These are phyloP conservation scores for Trypanosoma boissoni DNA, from an alignment of 208 protist genomes.

Conservation along the genomic window DNA sequence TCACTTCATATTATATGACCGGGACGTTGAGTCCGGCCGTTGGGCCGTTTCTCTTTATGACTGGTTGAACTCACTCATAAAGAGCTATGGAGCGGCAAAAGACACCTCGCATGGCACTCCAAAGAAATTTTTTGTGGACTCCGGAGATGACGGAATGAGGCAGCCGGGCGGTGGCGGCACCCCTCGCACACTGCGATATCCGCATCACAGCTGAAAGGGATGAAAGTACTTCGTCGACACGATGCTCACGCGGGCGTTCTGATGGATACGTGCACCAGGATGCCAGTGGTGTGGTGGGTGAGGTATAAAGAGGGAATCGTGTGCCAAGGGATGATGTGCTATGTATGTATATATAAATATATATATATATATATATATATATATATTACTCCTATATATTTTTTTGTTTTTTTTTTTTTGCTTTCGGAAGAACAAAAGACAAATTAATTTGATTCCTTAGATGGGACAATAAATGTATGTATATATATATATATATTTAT, in stretches of 20 bases:
- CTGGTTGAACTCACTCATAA: slow-evolving; percentile 56
- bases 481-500: neutral
- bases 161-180: slow-evolving; percentile 3
- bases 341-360: neutral
- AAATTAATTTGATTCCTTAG: no score
- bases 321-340: neutral
- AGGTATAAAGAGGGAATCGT: no score
- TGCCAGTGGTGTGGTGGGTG: no score
- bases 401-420: neutral
- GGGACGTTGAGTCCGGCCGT: slow-evolving; percentile 56
- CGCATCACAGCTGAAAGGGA: neutral
- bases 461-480: no score
- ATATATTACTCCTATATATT: neutral
- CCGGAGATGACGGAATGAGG: slow-evolving; percentile 27
- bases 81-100: slow-evolving; percentile 43
- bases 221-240: neutral
- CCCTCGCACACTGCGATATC: neutral
- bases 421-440: no score
- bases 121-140: slow-evolving; percentile 50
- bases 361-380: slow-evolving; percentile 2
- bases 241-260: neutral
- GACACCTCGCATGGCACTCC: slow-evolving; percentile 33
- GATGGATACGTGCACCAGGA: no score
- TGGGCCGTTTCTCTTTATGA: slow-evolving; percentile 61
- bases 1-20: slow-evolving; percentile 79